Percentiles rank a stretch among this genome's conserved stretches.
These are phyloP conservation scores for Dentipellis sp. DNA, from an alignment of 768 basidiomycete genomes.

Conservation along the genomic window DNA sequence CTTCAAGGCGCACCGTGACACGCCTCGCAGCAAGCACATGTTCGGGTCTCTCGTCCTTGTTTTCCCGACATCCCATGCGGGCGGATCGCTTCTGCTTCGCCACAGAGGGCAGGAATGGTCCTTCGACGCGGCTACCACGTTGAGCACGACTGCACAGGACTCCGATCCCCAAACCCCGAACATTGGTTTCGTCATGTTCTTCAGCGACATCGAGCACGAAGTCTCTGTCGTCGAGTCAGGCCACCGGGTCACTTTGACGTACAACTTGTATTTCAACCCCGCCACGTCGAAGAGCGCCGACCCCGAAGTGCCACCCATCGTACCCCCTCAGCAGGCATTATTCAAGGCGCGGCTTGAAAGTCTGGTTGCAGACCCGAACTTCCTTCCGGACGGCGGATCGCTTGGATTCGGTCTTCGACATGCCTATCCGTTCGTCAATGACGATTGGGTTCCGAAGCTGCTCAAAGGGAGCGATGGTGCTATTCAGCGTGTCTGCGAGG, in stretches of 20 bases:
- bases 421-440: slow-evolving; percentile 22
- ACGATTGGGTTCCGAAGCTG: neutral
- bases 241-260: slow-evolving; percentile 32
- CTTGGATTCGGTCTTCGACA: slow-evolving; percentile 28
- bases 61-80: slow-evolving; percentile 10
- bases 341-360: neutral
- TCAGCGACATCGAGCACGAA: slow-evolving; percentile 34
- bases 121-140: neutral
- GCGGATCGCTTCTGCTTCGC: slow-evolving; percentile 27
- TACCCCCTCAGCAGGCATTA: neutral
- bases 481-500: slow-evolving; percentile 14
- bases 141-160: neutral
- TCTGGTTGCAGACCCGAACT: slow-evolving; percentile 11
- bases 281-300: neutral
- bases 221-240: slow-evolving; percentile 27
- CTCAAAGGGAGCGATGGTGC: slow-evolving; percentile 18
- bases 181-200: slow-evolving; percentile 22
- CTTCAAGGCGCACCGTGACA: slow-evolving; percentile 37
- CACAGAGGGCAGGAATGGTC: slow-evolving; percentile 21
- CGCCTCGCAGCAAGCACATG: slow-evolving; percentile 36
- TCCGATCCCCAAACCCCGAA: neutral
- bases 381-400: slow-evolving; percentile 24
- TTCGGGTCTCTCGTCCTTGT: slow-evolving; percentile 16
- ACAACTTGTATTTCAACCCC: slow-evolving; percentile 26
- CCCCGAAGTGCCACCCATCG: neutral